Percentiles rank a stretch among this genome's conserved stretches.
phyloP scores from a whole-genome alignment of 805 yeast species.

The Cyberlindnera misumaiensis region DNA sequence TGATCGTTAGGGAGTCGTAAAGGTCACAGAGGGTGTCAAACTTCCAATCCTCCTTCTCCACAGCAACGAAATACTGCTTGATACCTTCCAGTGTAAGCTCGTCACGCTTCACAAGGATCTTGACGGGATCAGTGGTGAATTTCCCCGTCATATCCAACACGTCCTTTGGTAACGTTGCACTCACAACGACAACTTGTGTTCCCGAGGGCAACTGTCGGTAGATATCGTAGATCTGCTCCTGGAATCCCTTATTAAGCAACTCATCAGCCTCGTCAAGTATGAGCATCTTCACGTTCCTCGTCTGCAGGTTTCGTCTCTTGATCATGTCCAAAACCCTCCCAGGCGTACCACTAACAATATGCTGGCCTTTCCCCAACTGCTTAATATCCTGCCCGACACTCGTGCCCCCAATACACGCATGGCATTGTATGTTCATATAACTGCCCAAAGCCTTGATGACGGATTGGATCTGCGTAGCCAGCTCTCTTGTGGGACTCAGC shows the following conservation, averaged over 20 bases:
- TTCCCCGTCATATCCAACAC: conserved; percentile 88
- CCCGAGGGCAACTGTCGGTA: conserved; percentile 77
- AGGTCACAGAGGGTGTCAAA: conserved; percentile 91
- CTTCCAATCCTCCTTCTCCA: conserved; percentile 90
- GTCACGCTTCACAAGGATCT: conserved; percentile 90
- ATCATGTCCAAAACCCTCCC: conserved; percentile 93
- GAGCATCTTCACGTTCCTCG: conserved; percentile 78
- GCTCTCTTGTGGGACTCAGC: conserved; percentile 92
- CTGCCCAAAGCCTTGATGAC: conserved; percentile 84
- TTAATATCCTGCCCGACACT: conserved; percentile 75
- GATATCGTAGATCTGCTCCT: conserved; percentile 90
- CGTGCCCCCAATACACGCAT: conserved; percentile 94
- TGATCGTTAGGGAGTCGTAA: conserved; percentile 90
- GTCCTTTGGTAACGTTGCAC: conserved; percentile 90
- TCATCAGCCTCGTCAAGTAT: conserved; percentile 97
- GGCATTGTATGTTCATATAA: conserved; percentile 78
- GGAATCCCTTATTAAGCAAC: conserved; percentile 85
- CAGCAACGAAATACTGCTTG: conserved; percentile 84
- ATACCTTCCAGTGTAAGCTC: conserved; percentile 93
- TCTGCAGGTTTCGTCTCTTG: conserved; percentile 67
- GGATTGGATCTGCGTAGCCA: conserved; percentile 87
- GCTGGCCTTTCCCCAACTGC: conserved; percentile 71
- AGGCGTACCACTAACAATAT: conserved; percentile 94
- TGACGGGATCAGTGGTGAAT: conserved; percentile 90
- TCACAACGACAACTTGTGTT: conserved; percentile 87